These are phyloP conservation scores for Pythium pyrilobum DNA, from an alignment of 352 stramenopile species.

Conservation along the genomic window DNA sequence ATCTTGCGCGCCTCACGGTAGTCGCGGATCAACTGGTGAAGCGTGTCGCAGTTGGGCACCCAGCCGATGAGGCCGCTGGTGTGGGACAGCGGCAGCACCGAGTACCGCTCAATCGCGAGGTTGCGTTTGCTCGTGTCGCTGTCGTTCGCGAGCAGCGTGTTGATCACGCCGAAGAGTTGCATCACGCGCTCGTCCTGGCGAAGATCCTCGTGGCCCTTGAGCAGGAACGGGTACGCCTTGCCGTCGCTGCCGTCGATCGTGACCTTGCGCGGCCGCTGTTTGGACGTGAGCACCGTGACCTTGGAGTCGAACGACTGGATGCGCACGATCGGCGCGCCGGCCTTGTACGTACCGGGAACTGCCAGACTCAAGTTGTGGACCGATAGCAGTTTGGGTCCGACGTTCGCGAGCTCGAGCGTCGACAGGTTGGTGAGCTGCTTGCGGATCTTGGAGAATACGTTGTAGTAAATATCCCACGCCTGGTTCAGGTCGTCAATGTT, in stretches of 20 bases:
- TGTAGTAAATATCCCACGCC: constrained; percentile 99
- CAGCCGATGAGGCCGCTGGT: constrained; percentile 98
- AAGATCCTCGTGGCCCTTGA: constrained; percentile 99
- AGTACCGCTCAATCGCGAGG: constrained; percentile 98
- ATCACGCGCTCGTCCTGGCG: constrained; percentile 99
- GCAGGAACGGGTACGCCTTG: constrained; percentile 98
- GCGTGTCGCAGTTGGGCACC: constrained; percentile 99
- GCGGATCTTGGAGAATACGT: constrained; percentile 93
- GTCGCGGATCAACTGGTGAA: constrained; percentile 98
- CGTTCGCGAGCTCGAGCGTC: constrained; percentile 96
- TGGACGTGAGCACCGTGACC: constrained; percentile 97
- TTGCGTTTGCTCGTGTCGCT: constrained; percentile 97
- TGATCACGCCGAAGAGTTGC: constrained; percentile 99
- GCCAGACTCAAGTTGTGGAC: constrained; percentile 95
- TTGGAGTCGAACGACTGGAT: constrained; percentile 92
- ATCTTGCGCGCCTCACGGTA: constrained; percentile 94
- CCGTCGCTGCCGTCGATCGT: constrained; percentile 98
- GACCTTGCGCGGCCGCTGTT: constrained; percentile 98
- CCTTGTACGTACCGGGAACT: constrained; percentile 92
- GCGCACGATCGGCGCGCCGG: constrained; percentile 77
- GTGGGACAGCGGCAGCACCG: constrained; percentile 97
- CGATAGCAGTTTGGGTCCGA: constrained; percentile 94
- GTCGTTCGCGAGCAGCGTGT: constrained; percentile 98
- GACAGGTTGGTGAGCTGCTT: constrained; percentile 95
- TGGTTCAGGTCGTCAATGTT: constrained; percentile 83